These are phyloP conservation scores for Xerocomus tenax DNA, from an alignment of 1,284 basidiomycete species.

Conservation along the genomic window DNA sequence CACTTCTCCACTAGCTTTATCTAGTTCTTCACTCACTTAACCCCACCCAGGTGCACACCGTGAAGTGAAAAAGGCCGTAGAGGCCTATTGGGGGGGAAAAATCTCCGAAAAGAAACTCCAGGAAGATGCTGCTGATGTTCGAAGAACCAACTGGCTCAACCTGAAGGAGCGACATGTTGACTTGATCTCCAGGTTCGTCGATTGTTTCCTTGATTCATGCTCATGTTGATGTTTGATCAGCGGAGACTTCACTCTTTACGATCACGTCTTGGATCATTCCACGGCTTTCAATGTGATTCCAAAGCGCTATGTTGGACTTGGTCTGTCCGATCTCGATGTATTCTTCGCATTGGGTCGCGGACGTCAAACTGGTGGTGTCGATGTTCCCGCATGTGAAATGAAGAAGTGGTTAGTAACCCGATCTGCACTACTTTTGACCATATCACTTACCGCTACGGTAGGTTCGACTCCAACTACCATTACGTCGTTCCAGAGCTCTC, in stretches of 20 bases:
- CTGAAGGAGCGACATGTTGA: slow-evolving; percentile 88
- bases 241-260: slow-evolving; percentile 97
- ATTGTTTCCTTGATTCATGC: slow-evolving; percentile 11
- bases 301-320: slow-evolving; percentile 84
- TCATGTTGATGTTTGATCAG: slow-evolving; percentile 40
- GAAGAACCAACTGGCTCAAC: slow-evolving; percentile 83
- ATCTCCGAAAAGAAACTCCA: slow-evolving; percentile 82
- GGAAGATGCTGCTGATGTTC: slow-evolving; percentile 82
- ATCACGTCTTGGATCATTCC: slow-evolving; percentile 97
- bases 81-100: slow-evolving; percentile 97
- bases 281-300: slow-evolving; percentile 96
- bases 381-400: slow-evolving; percentile 98
- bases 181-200: slow-evolving; percentile 78
- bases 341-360: slow-evolving; percentile 99
- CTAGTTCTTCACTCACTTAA: not conserved
- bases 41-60: slow-evolving; percentile 65
- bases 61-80: slow-evolving; percentile 98
- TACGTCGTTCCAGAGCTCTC: slow-evolving; percentile 97
- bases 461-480: slow-evolving; percentile 99
- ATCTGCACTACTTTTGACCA: slow-evolving; percentile 4
- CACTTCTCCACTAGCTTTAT: not conserved
- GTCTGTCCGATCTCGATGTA: slow-evolving; percentile 85
- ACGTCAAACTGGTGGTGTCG: slow-evolving; percentile 88
- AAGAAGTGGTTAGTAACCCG: slow-evolving; percentile 78
- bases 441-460: slow-evolving; percentile 28